A percentile compares a stretch with the other conserved stretches of the same genome.
Evolutionary conservation across 2,329 filamentous ascomycete species (phyloP).

Genomic region (Penicillium sumatraense): DNA sequence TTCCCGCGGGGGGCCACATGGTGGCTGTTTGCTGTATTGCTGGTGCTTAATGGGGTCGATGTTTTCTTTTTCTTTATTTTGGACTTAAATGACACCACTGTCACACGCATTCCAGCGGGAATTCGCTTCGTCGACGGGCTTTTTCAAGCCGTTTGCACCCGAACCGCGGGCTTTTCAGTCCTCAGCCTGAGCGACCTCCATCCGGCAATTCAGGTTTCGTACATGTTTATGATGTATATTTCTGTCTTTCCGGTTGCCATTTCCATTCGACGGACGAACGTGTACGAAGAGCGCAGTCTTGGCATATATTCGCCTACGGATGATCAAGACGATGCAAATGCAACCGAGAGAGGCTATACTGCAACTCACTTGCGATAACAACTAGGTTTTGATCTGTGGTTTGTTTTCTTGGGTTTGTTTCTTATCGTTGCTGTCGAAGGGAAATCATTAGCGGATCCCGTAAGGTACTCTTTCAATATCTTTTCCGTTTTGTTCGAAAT

Average conservation of each 20-base stretch:
- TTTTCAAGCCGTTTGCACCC: slow-evolving; percentile 86
- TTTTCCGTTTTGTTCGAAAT: too few relatives aligned
- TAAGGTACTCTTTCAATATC: slow-evolving; percentile 64
- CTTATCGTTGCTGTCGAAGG: slow-evolving; percentile 91
- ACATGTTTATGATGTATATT: slow-evolving; percentile 99
- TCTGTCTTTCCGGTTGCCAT: slow-evolving; percentile 97
- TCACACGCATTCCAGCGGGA: slow-evolving; percentile 71
- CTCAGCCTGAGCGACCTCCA: slow-evolving; percentile 79
- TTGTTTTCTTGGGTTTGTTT: slow-evolving; percentile 91
- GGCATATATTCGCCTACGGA: too few relatives aligned
- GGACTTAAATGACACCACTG: slow-evolving; percentile 74
- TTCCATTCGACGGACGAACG: slow-evolving; percentile 89
- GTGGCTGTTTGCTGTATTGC: slow-evolving; percentile 90
- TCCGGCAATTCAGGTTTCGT: slow-evolving; percentile 89
- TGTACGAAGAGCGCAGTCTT: slow-evolving; percentile 81
- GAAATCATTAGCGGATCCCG: slow-evolving; percentile 63
- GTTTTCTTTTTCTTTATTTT: slow-evolving; percentile 90
- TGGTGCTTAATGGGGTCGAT: slow-evolving; percentile 81
- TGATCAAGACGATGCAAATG: too few relatives aligned
- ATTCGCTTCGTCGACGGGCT: slow-evolving; percentile 81
- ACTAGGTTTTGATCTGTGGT: slow-evolving; percentile 97
- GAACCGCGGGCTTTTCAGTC: slow-evolving; percentile 87
- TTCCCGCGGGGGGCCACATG: slow-evolving; percentile 91
- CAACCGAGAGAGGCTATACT: slow-evolving; percentile 75
- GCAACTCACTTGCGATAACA: slow-evolving; percentile 90